Evolutionary conservation across 2,329 filamentous ascomycete genomes (phyloP), one percentile per base, ranked within the genome.

Genomic region (Canariomyces notabilis): DNA sequence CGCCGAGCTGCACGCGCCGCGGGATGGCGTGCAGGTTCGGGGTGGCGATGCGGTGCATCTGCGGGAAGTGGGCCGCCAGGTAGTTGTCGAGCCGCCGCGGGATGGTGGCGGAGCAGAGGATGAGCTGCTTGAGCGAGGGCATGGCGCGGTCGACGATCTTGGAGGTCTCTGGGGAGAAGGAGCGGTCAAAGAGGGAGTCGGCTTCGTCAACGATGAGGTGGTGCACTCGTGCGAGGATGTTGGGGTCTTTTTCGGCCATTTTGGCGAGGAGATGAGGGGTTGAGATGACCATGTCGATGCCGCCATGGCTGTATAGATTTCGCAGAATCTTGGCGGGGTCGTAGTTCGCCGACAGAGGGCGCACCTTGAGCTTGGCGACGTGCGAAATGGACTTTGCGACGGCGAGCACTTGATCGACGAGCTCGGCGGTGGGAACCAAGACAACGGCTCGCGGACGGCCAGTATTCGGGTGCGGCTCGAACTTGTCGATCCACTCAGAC

Each of bases 11-110:
- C 0, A 98, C 90, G 56, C 93, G 84, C 34, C 93, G 84, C 2
- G 93, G 93, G 57, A 98, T 95, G 48, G 93, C 89, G 67, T 98
- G 93, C 1, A 98, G 77, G 61, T 97, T 96, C 0, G 93, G 93
- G 0, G 93, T 98, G 1, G 91, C 91, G 52, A 98, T 82, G 50
- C 93, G 85, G 37, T 76, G 73, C 69, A 95, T 89, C 57, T 87
- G 76, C 0, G 93, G 91, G 65, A 90, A 96, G 53, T 83, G 83
- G 51, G 81, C 79, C 42, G 80, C 79, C n/a, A 98, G 77, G 64
- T 86, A 89, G 55, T 79, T 83, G 70, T 98, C 93, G 15, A 98
- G 78, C 57, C 87, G 87, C 54, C 85, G 81, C 2, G 94, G 93
- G 51, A 98, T 97, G 5, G 93, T 98, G 42, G 93, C 93, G 3